Evolutionary conservation across 305 asterid species (phyloP).

Genomic region (Fraxinus baroniana): DNA sequence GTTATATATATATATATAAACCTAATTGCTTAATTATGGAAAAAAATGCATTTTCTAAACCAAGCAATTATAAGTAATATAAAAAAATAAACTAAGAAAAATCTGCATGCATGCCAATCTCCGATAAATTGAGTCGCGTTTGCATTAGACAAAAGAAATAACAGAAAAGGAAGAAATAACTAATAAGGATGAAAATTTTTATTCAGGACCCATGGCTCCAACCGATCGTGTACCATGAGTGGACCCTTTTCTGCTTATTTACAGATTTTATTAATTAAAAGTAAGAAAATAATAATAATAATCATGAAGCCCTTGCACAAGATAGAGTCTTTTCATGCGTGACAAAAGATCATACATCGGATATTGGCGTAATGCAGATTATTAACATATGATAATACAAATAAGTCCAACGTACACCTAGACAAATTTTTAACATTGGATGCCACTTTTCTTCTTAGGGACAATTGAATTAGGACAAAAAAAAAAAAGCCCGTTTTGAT

Average conservation of each 20-base stretch:
- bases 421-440: background rate
- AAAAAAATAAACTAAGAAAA: too few relatives aligned
- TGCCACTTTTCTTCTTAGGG: background rate
- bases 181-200: background rate
- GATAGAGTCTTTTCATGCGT: background rate
- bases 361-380: too few relatives aligned
- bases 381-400: too few relatives aligned
- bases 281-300: background rate
- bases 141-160: too few relatives aligned
- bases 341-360: background rate
- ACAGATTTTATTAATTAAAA: background rate
- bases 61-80: too few relatives aligned
- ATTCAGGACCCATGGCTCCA: background rate
- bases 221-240: conserved; percentile 4
- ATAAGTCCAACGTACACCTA: background rate
- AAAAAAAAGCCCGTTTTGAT: too few relatives aligned
- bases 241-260: conserved; percentile 17
- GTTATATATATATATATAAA: too few relatives aligned
- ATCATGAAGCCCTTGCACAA: background rate
- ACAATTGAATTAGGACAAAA: too few relatives aligned
- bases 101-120: too few relatives aligned
- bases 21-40: too few relatives aligned
- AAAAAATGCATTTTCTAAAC: too few relatives aligned
- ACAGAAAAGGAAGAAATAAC: too few relatives aligned
- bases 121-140: background rate